Evolutionary conservation across 495 filamentous ascomycete genomes (phyloP).

Genomic region (Penicillium roqueforti): DNA sequence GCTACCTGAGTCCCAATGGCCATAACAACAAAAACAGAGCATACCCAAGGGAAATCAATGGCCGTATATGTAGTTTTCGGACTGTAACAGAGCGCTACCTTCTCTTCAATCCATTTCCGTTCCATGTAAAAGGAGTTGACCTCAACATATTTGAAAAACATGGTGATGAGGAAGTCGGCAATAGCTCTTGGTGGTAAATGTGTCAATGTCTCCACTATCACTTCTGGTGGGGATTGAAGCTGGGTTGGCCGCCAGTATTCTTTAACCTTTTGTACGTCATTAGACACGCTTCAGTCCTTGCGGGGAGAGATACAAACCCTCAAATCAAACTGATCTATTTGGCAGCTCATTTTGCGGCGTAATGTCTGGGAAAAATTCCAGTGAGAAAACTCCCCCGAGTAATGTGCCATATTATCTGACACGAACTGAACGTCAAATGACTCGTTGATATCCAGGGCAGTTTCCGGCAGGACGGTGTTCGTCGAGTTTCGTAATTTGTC

Average conservation of each 20-base stretch:
- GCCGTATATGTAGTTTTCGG: conserved; percentile 27
- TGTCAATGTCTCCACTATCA: conserved; percentile 31
- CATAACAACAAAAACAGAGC: conserved; percentile 41
- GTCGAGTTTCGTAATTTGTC: conserved; percentile 7
- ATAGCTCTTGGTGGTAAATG: conserved; percentile 44
- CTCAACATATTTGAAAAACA: conserved; percentile 47
- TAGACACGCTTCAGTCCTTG: background rate
- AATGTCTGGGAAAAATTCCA: conserved; percentile 46
- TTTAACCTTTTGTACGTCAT: conserved; percentile 26
- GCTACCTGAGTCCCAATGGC: conserved; percentile 49
- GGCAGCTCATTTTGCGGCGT: conserved; percentile 36
- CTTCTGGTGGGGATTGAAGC: conserved; percentile 36
- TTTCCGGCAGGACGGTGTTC: conserved; percentile 4
- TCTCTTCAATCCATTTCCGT: conserved; percentile 39
- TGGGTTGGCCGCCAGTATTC: conserved; percentile 46
- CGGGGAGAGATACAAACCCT: conserved; percentile 20
- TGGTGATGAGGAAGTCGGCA: conserved; percentile 41
- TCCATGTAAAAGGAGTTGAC: conserved; percentile 47
- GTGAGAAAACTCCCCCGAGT: conserved; percentile 48
- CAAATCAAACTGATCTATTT: conserved; percentile 25
- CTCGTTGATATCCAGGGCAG: conserved; percentile 12
- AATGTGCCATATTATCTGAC: conserved; percentile 43
- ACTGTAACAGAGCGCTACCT: conserved; percentile 38
- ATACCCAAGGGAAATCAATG: conserved; percentile 40
- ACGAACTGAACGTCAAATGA: conserved; percentile 39